A percentile compares a stretch with the other conserved stretches of the same genome.
Evolutionary conservation across 495 filamentous ascomycete species (phyloP).

Genomic region (Terfezia claveryi): DNA sequence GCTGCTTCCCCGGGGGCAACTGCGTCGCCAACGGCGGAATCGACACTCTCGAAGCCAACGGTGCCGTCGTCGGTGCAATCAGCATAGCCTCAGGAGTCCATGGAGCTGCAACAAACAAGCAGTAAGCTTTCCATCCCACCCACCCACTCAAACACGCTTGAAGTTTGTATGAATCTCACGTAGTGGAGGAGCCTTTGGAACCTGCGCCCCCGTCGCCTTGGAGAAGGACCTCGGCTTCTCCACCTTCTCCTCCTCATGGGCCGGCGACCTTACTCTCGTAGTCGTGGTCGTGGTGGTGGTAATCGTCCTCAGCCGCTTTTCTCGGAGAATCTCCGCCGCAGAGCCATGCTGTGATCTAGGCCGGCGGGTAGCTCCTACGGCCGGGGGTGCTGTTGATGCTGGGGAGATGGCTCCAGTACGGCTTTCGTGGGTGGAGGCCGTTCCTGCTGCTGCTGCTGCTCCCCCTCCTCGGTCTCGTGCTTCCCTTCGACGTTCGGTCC

Average conservation of each 20-base stretch:
- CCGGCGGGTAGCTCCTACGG: too few relatives aligned
- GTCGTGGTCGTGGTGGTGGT: constrained; percentile 7
- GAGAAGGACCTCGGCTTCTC: constrained; percentile 7
- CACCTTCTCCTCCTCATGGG: constrained; percentile 3
- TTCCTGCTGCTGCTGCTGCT: too few relatives aligned
- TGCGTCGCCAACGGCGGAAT: constrained; percentile 55
- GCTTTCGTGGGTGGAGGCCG: too few relatives aligned
- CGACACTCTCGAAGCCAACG: constrained; percentile 67
- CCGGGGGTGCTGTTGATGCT: too few relatives aligned
- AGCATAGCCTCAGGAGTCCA: constrained; percentile 75
- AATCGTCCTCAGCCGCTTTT: neutral
- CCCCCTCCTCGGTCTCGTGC: too few relatives aligned
- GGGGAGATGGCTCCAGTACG: too few relatives aligned
- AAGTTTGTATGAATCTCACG: neutral
- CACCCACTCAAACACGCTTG: neutral
- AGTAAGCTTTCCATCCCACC: neutral
- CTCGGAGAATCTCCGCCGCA: neutral
- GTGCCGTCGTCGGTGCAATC: constrained; percentile 66
- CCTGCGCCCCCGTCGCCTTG: constrained; percentile 1
- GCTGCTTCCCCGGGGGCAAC: constrained; percentile 48
- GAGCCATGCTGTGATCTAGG: too few relatives aligned
- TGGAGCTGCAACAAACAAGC: constrained; percentile 22
- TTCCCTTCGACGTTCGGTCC: too few relatives aligned
- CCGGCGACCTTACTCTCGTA: constrained; percentile 4
- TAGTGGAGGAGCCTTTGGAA: neutral